Base-by-base conservation (phyloP, 768 basidiomycete species). In the Leucogyrophana mollusca region DNA sequence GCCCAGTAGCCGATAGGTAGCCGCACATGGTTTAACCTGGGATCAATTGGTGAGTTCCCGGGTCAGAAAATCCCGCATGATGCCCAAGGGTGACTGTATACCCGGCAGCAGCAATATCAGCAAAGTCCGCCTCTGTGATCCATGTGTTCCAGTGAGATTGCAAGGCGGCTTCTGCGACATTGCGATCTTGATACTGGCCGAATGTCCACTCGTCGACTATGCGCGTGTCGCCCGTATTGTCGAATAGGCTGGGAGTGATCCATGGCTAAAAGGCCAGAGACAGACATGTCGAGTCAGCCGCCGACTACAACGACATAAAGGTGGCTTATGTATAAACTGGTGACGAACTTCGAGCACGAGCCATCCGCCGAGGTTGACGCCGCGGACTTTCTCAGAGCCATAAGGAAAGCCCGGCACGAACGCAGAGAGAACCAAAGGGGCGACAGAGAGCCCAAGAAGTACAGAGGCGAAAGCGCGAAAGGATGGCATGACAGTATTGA, bases 1-100 rank as follows among this genome's bases (percentile, higher is more conserved):
- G 87, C 90, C 90, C 90, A 94, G 64, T 89, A 95, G 10, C 91
- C 93, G 35, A 94, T 88, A 11, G 90, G 90, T 30, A 92, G 58
- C 37, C 90, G 81, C 46, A 92, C 85, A 62, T 90, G 88, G 58
- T 90, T 92, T 43, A 91, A 70, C 13, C 88, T 87, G n/a, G 57
- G 13, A n/a, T n/a, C n/a, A n/a, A n/a, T n/a, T n/a, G n/a, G n/a
- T n/a, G n/a, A n/a, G n/a, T n/a, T n/a, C n/a, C n/a, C n/a, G 32
- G 9, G n/a, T 33, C 9, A 33, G 32, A 33, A 33, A 33, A 33
- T 34, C n/a, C n/a, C n/a, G n/a, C 17, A 14, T 23, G 37, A 38
- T 7, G 37, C 17, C n/a, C 30, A 14, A 22, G 43, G 20, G 27
- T 10, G 21, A 18, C 45, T 46, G n/a, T 66, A 18, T 61, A 87